phyloP scores from a whole-genome alignment of 495 filamentous ascomycete species.

The Podospora fimiseda region DNA sequence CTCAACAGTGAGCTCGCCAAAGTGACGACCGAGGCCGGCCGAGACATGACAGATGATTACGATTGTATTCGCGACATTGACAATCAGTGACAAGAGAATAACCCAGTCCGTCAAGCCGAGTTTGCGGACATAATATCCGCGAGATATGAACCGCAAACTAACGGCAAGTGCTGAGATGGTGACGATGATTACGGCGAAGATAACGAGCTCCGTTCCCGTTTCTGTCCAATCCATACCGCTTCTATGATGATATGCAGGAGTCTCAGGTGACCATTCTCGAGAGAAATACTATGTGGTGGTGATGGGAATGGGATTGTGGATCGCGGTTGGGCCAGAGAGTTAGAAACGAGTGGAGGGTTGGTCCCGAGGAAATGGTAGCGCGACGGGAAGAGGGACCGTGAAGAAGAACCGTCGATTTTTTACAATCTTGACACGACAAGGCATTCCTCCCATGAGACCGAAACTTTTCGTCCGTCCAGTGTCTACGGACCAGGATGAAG shows the following conservation, averaged over 20 bases:
- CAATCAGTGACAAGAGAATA: conserved; percentile 3
- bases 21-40: not conserved
- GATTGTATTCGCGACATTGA: conserved; percentile 1
- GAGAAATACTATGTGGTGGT: not conserved
- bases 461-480: not conserved
- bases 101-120: conserved; percentile 10
- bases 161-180: conserved; percentile 4
- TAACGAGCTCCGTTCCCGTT: not conserved
- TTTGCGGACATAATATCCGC: conserved; percentile 6
- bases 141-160: conserved; percentile 10
- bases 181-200: not conserved
- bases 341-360: not conserved
- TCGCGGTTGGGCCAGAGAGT: too few relatives aligned
- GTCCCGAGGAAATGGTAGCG: not conserved
- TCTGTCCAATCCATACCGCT: conserved; percentile 6
- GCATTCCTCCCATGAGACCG: not conserved
- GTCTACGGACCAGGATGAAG: not conserved
- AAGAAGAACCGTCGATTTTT: not conserved
- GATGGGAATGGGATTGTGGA: not conserved
- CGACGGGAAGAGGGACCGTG: not conserved
- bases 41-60: not conserved
- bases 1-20: not conserved
- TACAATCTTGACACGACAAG: not conserved
- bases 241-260: not conserved
- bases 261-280: not conserved